Evolutionary conservation across 352 stramenopile genomes (phyloP), one percentile per base, ranked within the genome.

Genomic region (Peronosclerospora sorghi): DNA sequence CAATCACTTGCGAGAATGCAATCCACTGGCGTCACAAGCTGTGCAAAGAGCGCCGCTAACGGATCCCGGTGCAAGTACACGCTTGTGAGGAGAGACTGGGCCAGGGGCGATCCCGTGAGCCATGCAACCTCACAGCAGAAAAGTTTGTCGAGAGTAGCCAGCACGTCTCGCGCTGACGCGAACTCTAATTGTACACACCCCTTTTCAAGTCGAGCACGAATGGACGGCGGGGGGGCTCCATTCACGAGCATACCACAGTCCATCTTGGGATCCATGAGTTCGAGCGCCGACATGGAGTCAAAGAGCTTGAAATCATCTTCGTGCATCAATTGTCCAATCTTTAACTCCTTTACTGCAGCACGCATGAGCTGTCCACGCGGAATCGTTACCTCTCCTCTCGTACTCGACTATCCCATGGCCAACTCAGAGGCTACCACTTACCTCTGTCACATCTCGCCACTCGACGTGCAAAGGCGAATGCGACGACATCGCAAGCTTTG

Each of bases 251-350:
- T 81, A 21, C 90, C 94, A 28, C 78, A 89, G 67, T 97, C 91
- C 89, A 97, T 97, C 50, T 95, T 95, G 5, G 68, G 66, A 53
- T 97, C 87, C 72, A 96, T 94, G 2, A 97, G 60, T 68, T 97
- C 89, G 13, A 96, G 61, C 37, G 91, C 91, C 23, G 86, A 90
- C 87, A 97, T 97, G 45, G 86, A 94, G 48, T 97, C 86, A 52
- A 92, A 93, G 43, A 97, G 70, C 43, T 81, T 92, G 41, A 97
- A 96, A 43, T 78, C 56, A 5, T 77, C 51, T 32, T 82, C 65
- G 34, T 92, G 79, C 23, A 89, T 62, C 44, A 92, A 52, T 37
- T 92, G 76, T 2, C 79, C 76, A 13, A 89, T 62, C 40, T 84
- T 86, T 18, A 92, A 65, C 53, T 88, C 75, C 45, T 86, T 85